Conservation (phyloP, 163 green algal genomes). For the Volvox carteri region DNA sequence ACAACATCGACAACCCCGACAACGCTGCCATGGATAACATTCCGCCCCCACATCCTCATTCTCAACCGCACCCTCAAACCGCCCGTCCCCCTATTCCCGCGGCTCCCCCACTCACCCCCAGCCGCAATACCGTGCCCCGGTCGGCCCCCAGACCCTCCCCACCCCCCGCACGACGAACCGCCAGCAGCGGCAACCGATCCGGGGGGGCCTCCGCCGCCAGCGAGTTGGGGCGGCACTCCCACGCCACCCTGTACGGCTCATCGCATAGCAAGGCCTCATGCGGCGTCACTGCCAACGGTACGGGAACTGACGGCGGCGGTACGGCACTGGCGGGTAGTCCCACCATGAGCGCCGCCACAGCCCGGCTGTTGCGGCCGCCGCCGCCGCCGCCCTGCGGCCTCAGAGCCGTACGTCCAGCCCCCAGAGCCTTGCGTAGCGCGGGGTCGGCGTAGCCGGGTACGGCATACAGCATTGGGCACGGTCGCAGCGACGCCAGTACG, state of each 20-base stretch:
- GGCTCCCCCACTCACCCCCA: constrained; percentile 4
- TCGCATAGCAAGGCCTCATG: constrained; percentile 46
- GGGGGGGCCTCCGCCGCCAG: constrained; percentile 33
- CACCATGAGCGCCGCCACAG: not conserved
- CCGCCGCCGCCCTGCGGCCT: not conserved
- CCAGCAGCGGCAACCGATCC: constrained; percentile 53
- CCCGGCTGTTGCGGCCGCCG: constrained; percentile 29
- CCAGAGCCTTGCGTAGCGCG: constrained; percentile 33
- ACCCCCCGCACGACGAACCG: not conserved
- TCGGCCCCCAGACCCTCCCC: constrained; percentile 24
- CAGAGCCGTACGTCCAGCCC: not conserved
- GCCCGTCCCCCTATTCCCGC: not conserved
- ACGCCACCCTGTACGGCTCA: constrained; percentile 49
- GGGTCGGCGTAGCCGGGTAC: constrained; percentile 49
- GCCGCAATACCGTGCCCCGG: constrained; percentile 33
- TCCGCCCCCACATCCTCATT: no score
- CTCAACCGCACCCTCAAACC: not conserved
- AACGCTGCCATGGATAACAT: no score
- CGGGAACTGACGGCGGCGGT: constrained; percentile 45
- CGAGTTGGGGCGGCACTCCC: constrained; percentile 54
- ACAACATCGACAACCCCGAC: no score
- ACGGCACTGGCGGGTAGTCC: constrained; percentile 13
- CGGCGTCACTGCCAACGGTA: constrained; percentile 20
- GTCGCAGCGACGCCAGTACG: constrained; percentile 16
- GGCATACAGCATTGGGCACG: constrained; percentile 40